These are phyloP conservation scores for Sechiopsis laciniata DNA, from an alignment of 306 rosid species.

Conservation along the genomic window DNA sequence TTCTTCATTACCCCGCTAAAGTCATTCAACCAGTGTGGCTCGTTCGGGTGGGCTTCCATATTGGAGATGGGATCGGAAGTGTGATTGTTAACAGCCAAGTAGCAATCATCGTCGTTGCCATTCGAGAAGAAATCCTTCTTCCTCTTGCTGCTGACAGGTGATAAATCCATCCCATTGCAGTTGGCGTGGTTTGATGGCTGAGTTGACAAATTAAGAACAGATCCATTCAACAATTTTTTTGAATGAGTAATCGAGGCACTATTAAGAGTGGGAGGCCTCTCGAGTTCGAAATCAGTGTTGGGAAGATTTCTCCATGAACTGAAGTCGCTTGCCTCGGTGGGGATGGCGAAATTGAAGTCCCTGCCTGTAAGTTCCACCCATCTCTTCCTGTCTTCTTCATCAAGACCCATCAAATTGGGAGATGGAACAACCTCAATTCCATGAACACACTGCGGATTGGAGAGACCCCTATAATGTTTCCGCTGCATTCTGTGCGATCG, in stretches of 20 bases:
- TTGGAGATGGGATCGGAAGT: conserved; percentile 55
- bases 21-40: conserved; percentile 56
- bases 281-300: conserved; percentile 76
- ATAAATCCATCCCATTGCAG: conserved; percentile 62
- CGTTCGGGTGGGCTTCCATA: conserved; percentile 50
- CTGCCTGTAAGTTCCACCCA: conserved; percentile 87
- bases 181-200: conserved; percentile 50
- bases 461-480: conserved; percentile 86
- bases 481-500: conserved; percentile 93
- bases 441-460: conserved; percentile 93
- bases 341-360: conserved; percentile 66
- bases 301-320: conserved; percentile 90
- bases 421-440: conserved; percentile 65
- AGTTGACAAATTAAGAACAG: conserved; percentile 67
- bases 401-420: conserved; percentile 58
- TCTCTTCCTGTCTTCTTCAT: conserved; percentile 70
- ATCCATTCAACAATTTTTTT: conserved; percentile 75
- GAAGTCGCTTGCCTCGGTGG: conserved; percentile 73
- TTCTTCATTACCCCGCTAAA: conserved; percentile 85
- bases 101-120: conserved; percentile 62
- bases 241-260: conserved; percentile 42
- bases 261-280: conserved; percentile 62
- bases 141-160: conserved; percentile 59
- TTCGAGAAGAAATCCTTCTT: conserved; percentile 68
- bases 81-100: conserved; percentile 55